Conservation (phyloP, 768 basidiomycete genomes). For the Suillus lakei region DNA sequence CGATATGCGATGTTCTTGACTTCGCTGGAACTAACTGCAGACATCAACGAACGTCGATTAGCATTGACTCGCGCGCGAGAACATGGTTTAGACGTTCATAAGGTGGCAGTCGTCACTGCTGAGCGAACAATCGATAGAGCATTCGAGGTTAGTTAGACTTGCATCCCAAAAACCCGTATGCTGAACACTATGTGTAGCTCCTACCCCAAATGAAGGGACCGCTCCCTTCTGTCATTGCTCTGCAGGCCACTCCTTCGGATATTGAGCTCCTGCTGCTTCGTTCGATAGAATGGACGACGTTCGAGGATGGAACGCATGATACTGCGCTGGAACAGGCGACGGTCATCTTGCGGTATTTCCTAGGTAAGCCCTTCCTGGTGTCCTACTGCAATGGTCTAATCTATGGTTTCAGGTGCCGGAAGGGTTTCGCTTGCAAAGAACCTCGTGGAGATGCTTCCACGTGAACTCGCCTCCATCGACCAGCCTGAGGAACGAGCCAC, state of each 20-base stretch:
- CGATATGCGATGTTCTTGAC: slow-evolving; percentile 92
- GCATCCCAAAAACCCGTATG: slow-evolving; percentile 11
- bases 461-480: slow-evolving; percentile 62
- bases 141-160: slow-evolving; percentile 54
- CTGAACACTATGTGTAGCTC: slow-evolving; percentile 39
- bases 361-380: slow-evolving; percentile 57
- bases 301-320: slow-evolving; percentile 70
- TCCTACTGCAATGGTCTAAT: background rate
- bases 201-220: slow-evolving; percentile 59
- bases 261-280: slow-evolving; percentile 72
- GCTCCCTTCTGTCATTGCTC: slow-evolving; percentile 61
- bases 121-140: slow-evolving; percentile 75
- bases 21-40: no score
- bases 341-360: slow-evolving; percentile 86
- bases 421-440: slow-evolving; percentile 69
- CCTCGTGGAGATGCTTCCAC: slow-evolving; percentile 63
- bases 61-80: slow-evolving; percentile 80
- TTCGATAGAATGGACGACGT: slow-evolving; percentile 93
- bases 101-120: slow-evolving; percentile 81
- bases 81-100: slow-evolving; percentile 81
- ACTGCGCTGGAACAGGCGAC: slow-evolving; percentile 88
- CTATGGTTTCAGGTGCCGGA: slow-evolving; percentile 58
- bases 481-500: slow-evolving; percentile 74
- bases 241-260: slow-evolving; percentile 61
- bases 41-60: slow-evolving; percentile 63